phyloP scores from a whole-genome alignment of 2,329 filamentous ascomycete genomes.

The Xylariaceae sp. region DNA sequence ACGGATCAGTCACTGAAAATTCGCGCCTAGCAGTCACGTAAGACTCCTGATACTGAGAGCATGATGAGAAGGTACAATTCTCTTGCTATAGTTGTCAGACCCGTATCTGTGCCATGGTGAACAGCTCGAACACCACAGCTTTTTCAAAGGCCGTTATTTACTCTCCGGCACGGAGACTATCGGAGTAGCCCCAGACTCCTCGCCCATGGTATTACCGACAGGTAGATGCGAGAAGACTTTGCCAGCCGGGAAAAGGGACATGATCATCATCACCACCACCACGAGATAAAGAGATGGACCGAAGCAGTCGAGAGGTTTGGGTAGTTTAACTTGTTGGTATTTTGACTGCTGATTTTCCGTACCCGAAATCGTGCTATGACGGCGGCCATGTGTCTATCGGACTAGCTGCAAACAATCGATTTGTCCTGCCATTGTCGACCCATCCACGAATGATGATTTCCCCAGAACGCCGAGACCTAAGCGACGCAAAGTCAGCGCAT shows the following conservation, averaged over 20 bases:
- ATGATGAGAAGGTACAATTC: not conserved
- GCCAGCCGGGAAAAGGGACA: constrained; percentile 41
- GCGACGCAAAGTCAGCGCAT: constrained; percentile 6
- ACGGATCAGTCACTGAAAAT: not conserved
- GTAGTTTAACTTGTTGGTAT: constrained; percentile 24
- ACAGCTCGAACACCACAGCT: constrained; percentile 54
- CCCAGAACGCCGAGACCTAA: constrained; percentile 28
- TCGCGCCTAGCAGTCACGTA: not conserved
- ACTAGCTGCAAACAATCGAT: constrained; percentile 29
- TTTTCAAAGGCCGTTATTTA: constrained; percentile 52
- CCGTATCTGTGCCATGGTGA: constrained; percentile 64
- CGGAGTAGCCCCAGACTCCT: constrained; percentile 54
- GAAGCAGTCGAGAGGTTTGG: constrained; percentile 2
- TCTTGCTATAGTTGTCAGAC: constrained; percentile 45
- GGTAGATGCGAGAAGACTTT: constrained; percentile 51
- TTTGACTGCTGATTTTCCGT: constrained; percentile 13
- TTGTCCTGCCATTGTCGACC: constrained; percentile 28
- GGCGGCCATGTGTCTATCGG: constrained; percentile 23
- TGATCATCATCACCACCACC: constrained; percentile 5
- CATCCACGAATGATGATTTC: constrained; percentile 19
- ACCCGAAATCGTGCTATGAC: constrained; percentile 18
- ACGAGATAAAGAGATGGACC: not conserved
- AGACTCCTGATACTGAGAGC: not conserved
- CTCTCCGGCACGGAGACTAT: constrained; percentile 60
- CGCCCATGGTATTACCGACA: constrained; percentile 39